Percentiles rank a stretch among this genome's conserved stretches.
Conservation (phyloP, 768 basidiomycete genomes). For the Auriscalpium microsporum region DNA sequence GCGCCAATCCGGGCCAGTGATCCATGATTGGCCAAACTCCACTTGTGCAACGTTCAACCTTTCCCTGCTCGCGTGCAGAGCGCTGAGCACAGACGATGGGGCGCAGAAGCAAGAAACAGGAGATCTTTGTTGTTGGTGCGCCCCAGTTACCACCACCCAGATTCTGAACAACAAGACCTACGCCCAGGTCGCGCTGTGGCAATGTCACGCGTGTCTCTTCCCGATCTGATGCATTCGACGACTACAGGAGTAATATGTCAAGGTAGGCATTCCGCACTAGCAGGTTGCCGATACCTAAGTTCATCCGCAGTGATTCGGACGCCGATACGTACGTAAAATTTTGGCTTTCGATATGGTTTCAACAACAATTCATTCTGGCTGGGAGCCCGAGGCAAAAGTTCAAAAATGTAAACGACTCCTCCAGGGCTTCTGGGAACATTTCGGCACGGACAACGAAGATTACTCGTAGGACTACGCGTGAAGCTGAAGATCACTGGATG, state of each 20-base stretch:
- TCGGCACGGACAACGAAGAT: slow-evolving; percentile 52
- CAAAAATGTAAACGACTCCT: slow-evolving; percentile 48
- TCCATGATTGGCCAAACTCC: too few relatives aligned
- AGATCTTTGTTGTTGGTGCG: too few relatives aligned
- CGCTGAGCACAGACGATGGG: too few relatives aligned
- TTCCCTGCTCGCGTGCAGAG: too few relatives aligned
- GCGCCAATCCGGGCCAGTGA: too few relatives aligned
- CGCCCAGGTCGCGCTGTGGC: too few relatives aligned
- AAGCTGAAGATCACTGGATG: slow-evolving; percentile 38
- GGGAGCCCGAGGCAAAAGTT: slow-evolving; percentile 62
- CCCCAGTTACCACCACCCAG: too few relatives aligned
- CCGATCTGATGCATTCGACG: neutral
- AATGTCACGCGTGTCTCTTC: slow-evolving; percentile 26
- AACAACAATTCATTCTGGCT: slow-evolving; percentile 36
- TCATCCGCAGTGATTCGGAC: slow-evolving; percentile 45
- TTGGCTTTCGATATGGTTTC: neutral
- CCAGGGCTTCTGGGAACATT: slow-evolving; percentile 45
- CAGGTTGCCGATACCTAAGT: neutral
- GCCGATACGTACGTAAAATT: slow-evolving; percentile 41
- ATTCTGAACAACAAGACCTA: neutral
- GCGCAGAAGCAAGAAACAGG: too few relatives aligned
- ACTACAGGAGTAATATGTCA: slow-evolving; percentile 56
- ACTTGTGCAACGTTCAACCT: too few relatives aligned
- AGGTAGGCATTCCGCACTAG: slow-evolving; percentile 31
- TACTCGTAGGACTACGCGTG: slow-evolving; percentile 34